Evolutionary conservation across 352 stramenopile genomes (phyloP).

Genomic region (Salisapilia sapeloensis): DNA sequence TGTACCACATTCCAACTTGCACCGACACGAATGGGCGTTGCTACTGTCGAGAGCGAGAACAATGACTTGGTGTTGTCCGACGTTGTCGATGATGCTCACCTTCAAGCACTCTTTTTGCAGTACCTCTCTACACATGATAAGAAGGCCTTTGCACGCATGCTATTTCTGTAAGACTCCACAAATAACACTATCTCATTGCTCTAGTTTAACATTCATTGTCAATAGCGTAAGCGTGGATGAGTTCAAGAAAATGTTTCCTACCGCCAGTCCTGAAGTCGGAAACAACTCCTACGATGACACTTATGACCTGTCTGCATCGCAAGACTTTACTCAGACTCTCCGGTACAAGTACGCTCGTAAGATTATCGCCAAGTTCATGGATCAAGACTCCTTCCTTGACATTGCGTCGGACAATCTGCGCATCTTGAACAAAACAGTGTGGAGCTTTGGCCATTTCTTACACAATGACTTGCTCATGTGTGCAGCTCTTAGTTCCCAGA

Average conservation of each 20-base stretch:
- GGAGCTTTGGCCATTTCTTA: constrained; percentile 56
- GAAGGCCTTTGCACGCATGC: constrained; percentile 54
- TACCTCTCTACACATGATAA: constrained; percentile 43
- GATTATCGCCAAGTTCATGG: constrained; percentile 81
- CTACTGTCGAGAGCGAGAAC: background rate
- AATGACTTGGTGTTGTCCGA: constrained; percentile 34
- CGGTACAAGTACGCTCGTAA: constrained; percentile 65
- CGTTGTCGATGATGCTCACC: constrained; percentile 55
- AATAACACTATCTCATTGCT: background rate
- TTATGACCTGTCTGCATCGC: constrained; percentile 6
- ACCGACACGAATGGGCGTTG: no score
- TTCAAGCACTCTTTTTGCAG: constrained; percentile 70
- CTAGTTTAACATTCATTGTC: constrained; percentile 1
- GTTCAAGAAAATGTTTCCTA: constrained; percentile 61
- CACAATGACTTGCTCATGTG: constrained; percentile 65
- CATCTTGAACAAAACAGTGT: constrained; percentile 70
- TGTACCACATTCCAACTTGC: no score
- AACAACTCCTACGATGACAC: background rate
- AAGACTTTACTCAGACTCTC: no score
- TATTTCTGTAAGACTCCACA: constrained; percentile 36
- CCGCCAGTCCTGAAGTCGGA: constrained; percentile 3
- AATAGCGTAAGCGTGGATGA: constrained; percentile 65
- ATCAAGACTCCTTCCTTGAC: constrained; percentile 58
- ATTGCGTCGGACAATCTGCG: constrained; percentile 58
- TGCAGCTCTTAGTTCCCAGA: constrained; percentile 46